Conservation (phyloP, 306 rosid species). For the Medicago ruthenica region DNA sequence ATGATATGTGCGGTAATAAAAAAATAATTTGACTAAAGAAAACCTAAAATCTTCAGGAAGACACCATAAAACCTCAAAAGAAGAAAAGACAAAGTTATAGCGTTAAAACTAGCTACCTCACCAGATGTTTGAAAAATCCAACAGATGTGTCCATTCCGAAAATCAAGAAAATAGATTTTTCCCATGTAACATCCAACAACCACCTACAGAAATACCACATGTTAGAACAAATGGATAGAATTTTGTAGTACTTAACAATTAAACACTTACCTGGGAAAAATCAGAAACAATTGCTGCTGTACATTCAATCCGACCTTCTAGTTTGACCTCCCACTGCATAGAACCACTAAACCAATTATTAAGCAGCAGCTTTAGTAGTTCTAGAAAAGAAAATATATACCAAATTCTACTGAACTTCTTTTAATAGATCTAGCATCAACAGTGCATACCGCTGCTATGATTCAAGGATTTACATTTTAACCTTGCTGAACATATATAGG, state of each 20-base stretch:
- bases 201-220: slow-evolving; percentile 56
- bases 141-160: slow-evolving; percentile 62
- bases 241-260: slow-evolving; percentile 26
- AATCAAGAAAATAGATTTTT: slow-evolving; percentile 82
- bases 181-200: slow-evolving; percentile 95
- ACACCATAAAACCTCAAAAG: slow-evolving; percentile 38
- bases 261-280: slow-evolving; percentile 76
- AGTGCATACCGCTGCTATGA: slow-evolving; percentile 5
- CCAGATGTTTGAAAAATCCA: slow-evolving; percentile 90
- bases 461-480: slow-evolving; percentile 20
- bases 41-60: slow-evolving; percentile 18
- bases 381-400: slow-evolving; percentile 30
- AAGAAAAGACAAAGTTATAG: slow-evolving; percentile 38
- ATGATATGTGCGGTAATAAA: background rate
- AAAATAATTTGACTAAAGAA: slow-evolving; percentile 17
- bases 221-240: slow-evolving; percentile 41
- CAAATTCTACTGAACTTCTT: slow-evolving; percentile 17
- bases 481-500: slow-evolving; percentile 22
- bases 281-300: slow-evolving; percentile 80
- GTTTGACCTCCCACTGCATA: slow-evolving; percentile 79
- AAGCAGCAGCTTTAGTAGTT: slow-evolving; percentile 46
- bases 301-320: slow-evolving; percentile 90
- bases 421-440: slow-evolving; percentile 25
- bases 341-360: slow-evolving; percentile 78
- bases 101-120: slow-evolving; percentile 62